Evolutionary conservation across 805 yeast genomes (phyloP), one percentile per base, ranked within the genome.

Genomic region (Metschnikowia peoriensis): DNA sequence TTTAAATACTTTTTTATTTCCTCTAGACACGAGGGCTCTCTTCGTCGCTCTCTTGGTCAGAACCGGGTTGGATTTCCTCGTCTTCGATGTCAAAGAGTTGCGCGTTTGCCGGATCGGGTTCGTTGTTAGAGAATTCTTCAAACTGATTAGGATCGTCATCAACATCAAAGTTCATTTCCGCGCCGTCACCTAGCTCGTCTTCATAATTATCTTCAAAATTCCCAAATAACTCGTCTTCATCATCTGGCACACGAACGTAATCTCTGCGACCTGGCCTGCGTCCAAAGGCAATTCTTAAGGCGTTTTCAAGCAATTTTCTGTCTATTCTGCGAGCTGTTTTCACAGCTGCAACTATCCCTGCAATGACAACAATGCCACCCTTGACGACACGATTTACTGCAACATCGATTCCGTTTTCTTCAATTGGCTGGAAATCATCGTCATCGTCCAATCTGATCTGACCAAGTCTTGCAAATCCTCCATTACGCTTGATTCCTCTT

Each of bases 401-500:
- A 37, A 71, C 74, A 59, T 86, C 91, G 7, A 82, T 76, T 7
- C 66, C 59, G 58, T 85, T 86, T 55, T 88, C 82, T 63, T 86
- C 92, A 45, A 86, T 79, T 4, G 78, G 78, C n/a, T 72, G 68
- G 57, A 79, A 75, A 54, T 70, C 79, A 47, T 82, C 87, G 28
- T 71, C 76, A 32, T 85, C 90, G 46, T 90, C 96, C 44, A 92
- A 76, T 57, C 96, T 77, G 54, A 92, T 92, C 66, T 88, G 96
- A 15, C 97, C 97, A 66, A 89, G 85, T 60, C 88, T 77, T 35
- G 81, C 70, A 66, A 86, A 83, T 0, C 91, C 91, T 27, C 92
- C 92, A 64, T 86, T 86, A 59, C 91, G 76, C 53, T 89, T 82
- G 54, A 89, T 83, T 49, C 96, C 96, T 62, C 85, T 81, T 55